Conservation (phyloP, 352 stramenopile species). For the Phytopythium oedochilum region DNA sequence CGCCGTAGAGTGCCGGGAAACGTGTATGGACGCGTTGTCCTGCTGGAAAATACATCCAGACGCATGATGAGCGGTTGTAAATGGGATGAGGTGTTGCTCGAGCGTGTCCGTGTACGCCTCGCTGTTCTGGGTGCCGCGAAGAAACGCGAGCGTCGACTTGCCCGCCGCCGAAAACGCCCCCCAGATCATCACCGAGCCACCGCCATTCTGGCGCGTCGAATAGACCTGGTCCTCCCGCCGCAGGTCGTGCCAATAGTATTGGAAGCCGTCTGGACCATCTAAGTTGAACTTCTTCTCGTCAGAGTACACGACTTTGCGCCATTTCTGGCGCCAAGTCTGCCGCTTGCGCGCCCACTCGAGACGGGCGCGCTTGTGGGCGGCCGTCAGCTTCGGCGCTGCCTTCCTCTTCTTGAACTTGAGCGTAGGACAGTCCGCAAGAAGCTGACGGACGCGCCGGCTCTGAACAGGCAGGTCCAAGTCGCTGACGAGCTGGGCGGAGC, state of each 20-base stretch:
- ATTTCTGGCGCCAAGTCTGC: constrained; percentile 4
- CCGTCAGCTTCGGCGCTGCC: constrained; percentile 6
- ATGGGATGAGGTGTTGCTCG: neutral
- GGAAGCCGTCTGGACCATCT: neutral
- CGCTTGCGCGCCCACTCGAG: constrained; percentile 10
- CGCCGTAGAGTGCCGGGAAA: neutral
- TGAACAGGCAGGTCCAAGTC: neutral
- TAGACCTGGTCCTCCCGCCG: neutral
- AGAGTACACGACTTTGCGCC: neutral
- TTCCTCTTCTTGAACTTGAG: constrained; percentile 18
- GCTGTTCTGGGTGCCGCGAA: neutral
- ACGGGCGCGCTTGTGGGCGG: constrained; percentile 5
- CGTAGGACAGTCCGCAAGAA: constrained; percentile 2
- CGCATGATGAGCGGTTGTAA: neutral
- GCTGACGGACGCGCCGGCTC: neutral
- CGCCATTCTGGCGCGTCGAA: neutral
- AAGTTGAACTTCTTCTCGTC: neutral
- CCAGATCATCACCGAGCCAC: neutral
- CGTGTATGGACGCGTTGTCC: constrained; percentile 17
- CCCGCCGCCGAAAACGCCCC: neutral
- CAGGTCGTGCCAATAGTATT: neutral
- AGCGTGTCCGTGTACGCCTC: neutral
- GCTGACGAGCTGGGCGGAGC: neutral
- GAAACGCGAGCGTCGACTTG: neutral
- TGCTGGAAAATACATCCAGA: constrained; percentile 1